Evolutionary conservation across 192 early-diverging fungal species (phyloP).

Genomic region (Coemansia sp.): DNA sequence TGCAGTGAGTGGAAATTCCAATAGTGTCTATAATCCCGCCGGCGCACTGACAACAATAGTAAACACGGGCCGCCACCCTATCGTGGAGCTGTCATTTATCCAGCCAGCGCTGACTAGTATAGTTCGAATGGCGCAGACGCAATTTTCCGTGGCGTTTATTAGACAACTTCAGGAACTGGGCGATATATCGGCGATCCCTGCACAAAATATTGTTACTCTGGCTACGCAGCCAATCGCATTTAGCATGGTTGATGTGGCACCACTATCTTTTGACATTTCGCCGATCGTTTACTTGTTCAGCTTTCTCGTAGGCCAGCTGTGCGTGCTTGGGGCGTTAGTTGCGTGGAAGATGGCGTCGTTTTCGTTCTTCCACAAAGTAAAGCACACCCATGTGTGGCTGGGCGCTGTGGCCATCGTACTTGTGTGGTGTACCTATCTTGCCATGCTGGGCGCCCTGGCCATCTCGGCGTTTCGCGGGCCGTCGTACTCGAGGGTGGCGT

Average conservation of each 20-base stretch:
- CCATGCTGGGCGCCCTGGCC: constrained; percentile 22
- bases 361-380: constrained; percentile 18
- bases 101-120: constrained; percentile 3
- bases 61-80: constrained; percentile 18
- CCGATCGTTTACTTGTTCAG: constrained; percentile 18
- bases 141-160: neutral
- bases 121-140: neutral
- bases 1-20: neutral
- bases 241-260: constrained; percentile 17
- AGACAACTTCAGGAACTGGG: neutral
- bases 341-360: constrained; percentile 26
- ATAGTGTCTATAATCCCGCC: constrained; percentile 1
- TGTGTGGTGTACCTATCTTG: constrained; percentile 1
- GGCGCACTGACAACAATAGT: constrained; percentile 9
- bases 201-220: neutral
- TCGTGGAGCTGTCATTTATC: neutral
- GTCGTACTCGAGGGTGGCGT: neutral
- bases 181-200: neutral
- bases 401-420: neutral
- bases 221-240: constrained; percentile 8
- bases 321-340: constrained; percentile 17
- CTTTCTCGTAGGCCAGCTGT: constrained; percentile 19
- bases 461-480: constrained; percentile 24
- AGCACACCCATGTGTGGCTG: constrained; percentile 20
- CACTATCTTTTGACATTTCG: constrained; percentile 11